These are phyloP conservation scores for Annulohypoxylon maeteangense DNA, from an alignment of 495 filamentous ascomycete genomes.

Conservation along the genomic window DNA sequence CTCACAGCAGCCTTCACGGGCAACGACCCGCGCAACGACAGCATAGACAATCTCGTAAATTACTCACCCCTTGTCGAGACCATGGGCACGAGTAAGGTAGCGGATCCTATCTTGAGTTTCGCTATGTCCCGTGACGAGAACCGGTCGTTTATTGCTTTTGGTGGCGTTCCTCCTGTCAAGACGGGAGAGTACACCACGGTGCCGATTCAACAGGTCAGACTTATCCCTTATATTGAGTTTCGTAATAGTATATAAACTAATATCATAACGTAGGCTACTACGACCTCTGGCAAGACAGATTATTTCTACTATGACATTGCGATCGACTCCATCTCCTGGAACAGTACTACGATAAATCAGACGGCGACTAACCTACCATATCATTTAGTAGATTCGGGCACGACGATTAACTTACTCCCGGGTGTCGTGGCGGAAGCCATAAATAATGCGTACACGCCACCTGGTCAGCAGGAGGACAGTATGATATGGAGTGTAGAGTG, in stretches of 20 bases:
- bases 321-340: constrained; percentile 39
- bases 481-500: constrained; percentile 57
- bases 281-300: constrained; percentile 34
- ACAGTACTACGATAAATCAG: constrained; percentile 28
- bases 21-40: constrained; percentile 36
- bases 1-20: constrained; percentile 45
- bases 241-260: neutral
- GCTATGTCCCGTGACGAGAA: constrained; percentile 45
- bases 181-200: constrained; percentile 41
- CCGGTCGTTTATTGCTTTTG: constrained; percentile 48
- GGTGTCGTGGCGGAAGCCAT: constrained; percentile 45
- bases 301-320: constrained; percentile 47
- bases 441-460: constrained; percentile 22
- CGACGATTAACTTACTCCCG: constrained; percentile 50
- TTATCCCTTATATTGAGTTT: neutral
- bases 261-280: constrained; percentile 10
- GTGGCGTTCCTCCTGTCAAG: constrained; percentile 48
- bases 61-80: constrained; percentile 47
- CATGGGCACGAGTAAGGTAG: constrained; percentile 38
- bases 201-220: constrained; percentile 43
- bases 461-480: constrained; percentile 19
- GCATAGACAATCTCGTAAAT: constrained; percentile 35
- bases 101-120: constrained; percentile 44
- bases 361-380: constrained; percentile 33
- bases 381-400: constrained; percentile 54